Evolutionary conservation across 306 rosid genomes (phyloP), one percentile per base, ranked within the genome.

Genomic region (Urtica urens): DNA sequence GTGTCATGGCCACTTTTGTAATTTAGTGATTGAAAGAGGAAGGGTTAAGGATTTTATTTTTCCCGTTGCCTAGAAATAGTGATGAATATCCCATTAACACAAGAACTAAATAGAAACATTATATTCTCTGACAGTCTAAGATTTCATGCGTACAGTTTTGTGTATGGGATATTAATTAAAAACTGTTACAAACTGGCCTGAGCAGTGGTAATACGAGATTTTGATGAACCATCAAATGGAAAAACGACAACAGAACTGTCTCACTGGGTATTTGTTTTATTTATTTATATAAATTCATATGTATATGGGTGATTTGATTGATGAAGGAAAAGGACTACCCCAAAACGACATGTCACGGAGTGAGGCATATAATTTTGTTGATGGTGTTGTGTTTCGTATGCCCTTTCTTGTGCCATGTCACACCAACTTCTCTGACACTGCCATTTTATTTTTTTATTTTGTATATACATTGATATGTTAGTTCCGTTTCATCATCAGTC

Each of bases 291-390:
- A n/a, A n/a, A n/a, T n/a, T n/a, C n/a, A n/a, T n/a, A n/a, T n/a
- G n/a, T n/a, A 49, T 64, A 73, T 49, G 37, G 73, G 53, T 56
- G 86, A 82, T 38, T 66, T 64, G 83, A 82, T 65, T 14, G 79
- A 55, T 75, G 77, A 65, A 53, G 68, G 33, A 59, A 46, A 50
- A 60, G 57, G 43, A 39, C 49, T 61, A 55, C 10, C 26, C 35
- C 31, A 34, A 63, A 27, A 65, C 60, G 38, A 63, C 50, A 57
- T 54, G 50, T 75, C 73, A 68, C 67, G 60, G 25, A 20, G 28
- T 10, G 28, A 31, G 26, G 70, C 55, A 74, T 38, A n/a, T n/a
- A 42, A 0, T 41, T 37, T 42, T 43, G 39, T 45, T 56, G 17
- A 27, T 26, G 56, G 8, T 39, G 21, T 51, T 46, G 35, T 45